Base-by-base conservation (phyloP, 2,329 filamentous ascomycete species). In the Colletotrichum lini region DNA sequence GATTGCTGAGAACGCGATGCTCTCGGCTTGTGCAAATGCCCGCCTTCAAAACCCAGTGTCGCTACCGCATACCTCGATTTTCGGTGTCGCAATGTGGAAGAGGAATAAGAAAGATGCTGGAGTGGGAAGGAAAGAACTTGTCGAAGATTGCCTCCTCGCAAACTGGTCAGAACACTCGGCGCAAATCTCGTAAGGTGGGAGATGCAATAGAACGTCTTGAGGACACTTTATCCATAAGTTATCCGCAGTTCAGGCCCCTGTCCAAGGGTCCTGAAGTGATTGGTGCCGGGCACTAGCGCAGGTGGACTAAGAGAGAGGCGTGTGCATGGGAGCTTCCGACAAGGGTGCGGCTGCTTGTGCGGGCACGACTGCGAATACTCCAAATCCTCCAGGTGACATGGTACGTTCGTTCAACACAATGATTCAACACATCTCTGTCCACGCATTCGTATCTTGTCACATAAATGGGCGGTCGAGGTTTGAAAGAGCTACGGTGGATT, bases 141-240 rank as follows among this genome's bases (percentile, higher is more conserved):
- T 69, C 65, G 47, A 45, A 57, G 4, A 44, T 58, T 50, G 53
- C 58, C 69, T 58, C 65, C 40, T 52, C 38, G 54, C 45, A 68
- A 68, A 45, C 30, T 68, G 68, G 58, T 63, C 52, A 68, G 65
- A 64, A 40, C 45, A 23, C 45, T 68, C 53, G 53, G 65, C 69
- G 69, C 69, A 72, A 64, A 47, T 60, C n/a, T 72, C 59, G 65
- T 69, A 40, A 63, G 56, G 65, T 59, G 65, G 65, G 47, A 69
- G 58, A 21, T 16, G 16, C 18, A 7, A 16, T 18, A 30, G 45
- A 68, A 54, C 45, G 59, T 30, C 67, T 71, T 73, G 38, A 74
- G 72, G 72, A 74, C 72, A 74, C 66, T 73, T 65, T 74, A 74
- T 71, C 72, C 71, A 72, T 66, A 74, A 71, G 70, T 66, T 70